phyloP scores from a whole-genome alignment of 495 filamentous ascomycete genomes.

The Penicillium ochrochloron region DNA sequence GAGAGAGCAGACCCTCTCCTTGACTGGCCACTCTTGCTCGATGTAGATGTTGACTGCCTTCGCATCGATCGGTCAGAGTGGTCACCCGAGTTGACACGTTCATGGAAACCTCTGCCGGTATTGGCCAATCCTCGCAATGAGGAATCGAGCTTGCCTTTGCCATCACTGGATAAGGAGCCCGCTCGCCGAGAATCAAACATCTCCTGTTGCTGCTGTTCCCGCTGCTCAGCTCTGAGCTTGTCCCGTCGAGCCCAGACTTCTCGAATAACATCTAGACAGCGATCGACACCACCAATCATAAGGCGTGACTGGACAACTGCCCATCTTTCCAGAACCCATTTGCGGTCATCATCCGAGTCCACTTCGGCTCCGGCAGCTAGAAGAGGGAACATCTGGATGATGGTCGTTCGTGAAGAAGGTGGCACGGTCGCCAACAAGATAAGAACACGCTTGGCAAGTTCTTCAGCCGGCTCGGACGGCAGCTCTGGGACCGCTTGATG shows the following conservation, averaged over 20 bases:
- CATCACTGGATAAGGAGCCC: constrained; percentile 19
- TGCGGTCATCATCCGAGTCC: constrained; percentile 60
- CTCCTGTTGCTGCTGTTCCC: constrained; percentile 22
- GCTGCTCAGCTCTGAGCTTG: constrained; percentile 42
- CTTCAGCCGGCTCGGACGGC: constrained; percentile 59
- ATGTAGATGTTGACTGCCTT: constrained; percentile 1
- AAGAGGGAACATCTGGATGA: constrained; percentile 79
- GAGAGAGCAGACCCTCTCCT: constrained; percentile 40
- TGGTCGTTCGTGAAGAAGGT: constrained; percentile 63
- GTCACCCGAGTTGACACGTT: constrained; percentile 18
- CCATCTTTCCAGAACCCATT: constrained; percentile 75
- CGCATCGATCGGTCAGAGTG: constrained; percentile 19
- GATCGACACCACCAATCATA: constrained; percentile 73
- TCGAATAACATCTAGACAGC: constrained; percentile 75
- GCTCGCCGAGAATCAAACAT: constrained; percentile 18
- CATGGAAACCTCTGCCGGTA: constrained; percentile 6
- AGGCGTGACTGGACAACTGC: constrained; percentile 63
- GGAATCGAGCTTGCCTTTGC: constrained; percentile 6
- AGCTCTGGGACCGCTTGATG: constrained; percentile 81
- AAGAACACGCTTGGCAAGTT: constrained; percentile 66
- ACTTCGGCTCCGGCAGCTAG: constrained; percentile 75
- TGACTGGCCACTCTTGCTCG: constrained; percentile 15
- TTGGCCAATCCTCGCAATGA: constrained; percentile 14
- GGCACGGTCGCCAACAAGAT: constrained; percentile 68
- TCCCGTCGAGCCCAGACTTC: constrained; percentile 71